Evolutionary conservation across 192 early-diverging fungal genomes (phyloP).

Genomic region (Podila clonocystis): DNA sequence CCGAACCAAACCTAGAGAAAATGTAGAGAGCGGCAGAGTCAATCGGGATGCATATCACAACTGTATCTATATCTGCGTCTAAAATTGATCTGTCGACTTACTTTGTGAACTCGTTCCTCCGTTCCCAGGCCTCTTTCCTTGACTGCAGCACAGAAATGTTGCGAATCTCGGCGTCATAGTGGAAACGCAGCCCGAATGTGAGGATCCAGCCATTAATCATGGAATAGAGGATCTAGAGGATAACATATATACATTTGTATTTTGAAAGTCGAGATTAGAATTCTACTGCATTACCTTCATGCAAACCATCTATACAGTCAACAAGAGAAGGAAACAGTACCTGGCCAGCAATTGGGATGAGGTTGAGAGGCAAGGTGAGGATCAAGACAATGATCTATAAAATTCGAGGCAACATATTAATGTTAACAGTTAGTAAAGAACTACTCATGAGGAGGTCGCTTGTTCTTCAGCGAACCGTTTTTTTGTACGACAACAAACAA

Average conservation of each 20-base stretch:
- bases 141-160: slow-evolving; percentile 56
- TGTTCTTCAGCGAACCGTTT: neutral
- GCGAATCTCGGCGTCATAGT: slow-evolving; percentile 66
- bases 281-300: too few species aligned
- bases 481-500: slow-evolving; percentile 5
- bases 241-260: slow-evolving; percentile 51
- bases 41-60: too few species aligned
- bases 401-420: neutral
- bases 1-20: slow-evolving; percentile 52
- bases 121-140: slow-evolving; percentile 53
- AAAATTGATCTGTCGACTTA: slow-evolving; percentile 4
- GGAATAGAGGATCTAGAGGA: slow-evolving; percentile 39
- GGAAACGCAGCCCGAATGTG: slow-evolving; percentile 59
- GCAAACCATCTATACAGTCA: too few species aligned
- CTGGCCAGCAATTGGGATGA: slow-evolving; percentile 37
- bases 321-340: slow-evolving; percentile 11
- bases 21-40: neutral
- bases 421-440: too few species aligned
- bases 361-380: slow-evolving; percentile 29
- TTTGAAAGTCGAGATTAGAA: too few species aligned
- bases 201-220: slow-evolving; percentile 63
- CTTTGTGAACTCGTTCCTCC: slow-evolving; percentile 32
- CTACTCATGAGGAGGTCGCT: too few species aligned
- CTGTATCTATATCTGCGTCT: too few species aligned
- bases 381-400: slow-evolving; percentile 32